These are phyloP conservation scores for Aureobasidium sp. DNA, from an alignment of 2,329 filamentous ascomycete species.

Conservation along the genomic window DNA sequence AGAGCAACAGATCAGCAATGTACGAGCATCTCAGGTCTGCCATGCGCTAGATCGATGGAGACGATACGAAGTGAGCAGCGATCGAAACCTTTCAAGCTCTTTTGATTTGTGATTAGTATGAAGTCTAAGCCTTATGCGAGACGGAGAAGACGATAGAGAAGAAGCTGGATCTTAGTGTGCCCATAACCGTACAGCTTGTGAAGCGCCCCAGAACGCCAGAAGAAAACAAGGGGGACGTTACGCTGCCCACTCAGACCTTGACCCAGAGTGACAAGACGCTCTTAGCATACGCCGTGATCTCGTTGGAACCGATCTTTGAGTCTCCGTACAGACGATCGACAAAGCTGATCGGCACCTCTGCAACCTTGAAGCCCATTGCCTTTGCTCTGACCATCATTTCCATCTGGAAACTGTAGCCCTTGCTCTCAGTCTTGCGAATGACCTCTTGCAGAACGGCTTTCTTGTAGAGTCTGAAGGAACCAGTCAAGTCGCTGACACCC, in stretches of 20 bases:
- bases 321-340: conserved; percentile 94
- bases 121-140: background rate
- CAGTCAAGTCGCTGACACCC: conserved; percentile 91
- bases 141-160: background rate
- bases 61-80: background rate
- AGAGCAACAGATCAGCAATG: background rate
- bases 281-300: conserved; percentile 95
- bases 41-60: background rate
- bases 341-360: conserved; percentile 93
- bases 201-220: background rate
- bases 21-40: background rate
- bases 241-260: conserved; percentile 36
- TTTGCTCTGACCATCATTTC: conserved; percentile 98
- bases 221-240: background rate
- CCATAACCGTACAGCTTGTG: background rate
- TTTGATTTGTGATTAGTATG: background rate
- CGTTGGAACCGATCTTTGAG: conserved; percentile 86
- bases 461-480: conserved; percentile 93
- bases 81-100: background rate
- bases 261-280: conserved; percentile 44
- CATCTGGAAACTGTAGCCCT: conserved; percentile 99
- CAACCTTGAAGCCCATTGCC: conserved; percentile 88
- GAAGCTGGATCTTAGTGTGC: conserved; percentile 8
- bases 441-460: conserved; percentile 81
- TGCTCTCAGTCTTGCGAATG: conserved; percentile 83